phyloP scores from a whole-genome alignment of 1,139 yeast species.

The Yamadazyma buinensis region DNA sequence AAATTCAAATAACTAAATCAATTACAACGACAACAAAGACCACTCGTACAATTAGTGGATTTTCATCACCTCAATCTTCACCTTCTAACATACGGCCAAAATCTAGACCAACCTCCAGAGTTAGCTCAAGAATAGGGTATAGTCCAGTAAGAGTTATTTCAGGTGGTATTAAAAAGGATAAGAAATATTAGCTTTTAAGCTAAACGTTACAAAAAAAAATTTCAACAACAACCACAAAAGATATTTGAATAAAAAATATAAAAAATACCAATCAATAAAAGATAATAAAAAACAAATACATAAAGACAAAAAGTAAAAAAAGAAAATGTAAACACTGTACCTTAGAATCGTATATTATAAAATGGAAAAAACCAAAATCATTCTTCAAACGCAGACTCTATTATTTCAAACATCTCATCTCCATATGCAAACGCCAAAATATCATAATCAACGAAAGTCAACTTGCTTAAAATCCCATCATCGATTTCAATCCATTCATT shows the following conservation, averaged over 20 bases:
- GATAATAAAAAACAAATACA: no score
- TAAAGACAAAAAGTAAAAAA: no score
- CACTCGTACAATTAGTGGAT: slow-evolving; percentile 44
- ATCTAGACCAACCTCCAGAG: slow-evolving; percentile 31
- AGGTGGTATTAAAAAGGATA: slow-evolving; percentile 36
- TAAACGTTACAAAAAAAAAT: no score
- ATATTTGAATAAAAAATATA: no score
- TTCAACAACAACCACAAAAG: no score
- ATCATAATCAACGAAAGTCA: slow-evolving; percentile 36
- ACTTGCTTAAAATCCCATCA: slow-evolving; percentile 20
- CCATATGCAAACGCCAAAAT: slow-evolving; percentile 36
- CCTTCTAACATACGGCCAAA: slow-evolving; percentile 28
- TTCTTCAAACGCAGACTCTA: slow-evolving; percentile 43
- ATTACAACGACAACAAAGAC: slow-evolving; percentile 49
- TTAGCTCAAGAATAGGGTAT: slow-evolving; percentile 19
- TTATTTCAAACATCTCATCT: slow-evolving; percentile 36
- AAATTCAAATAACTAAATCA: slow-evolving; percentile 44
- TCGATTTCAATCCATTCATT: slow-evolving; percentile 39
- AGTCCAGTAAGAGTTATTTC: slow-evolving; percentile 27
- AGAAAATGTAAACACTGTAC: no score
- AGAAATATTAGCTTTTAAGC: slow-evolving; percentile 8
- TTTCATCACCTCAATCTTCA: slow-evolving; percentile 40
- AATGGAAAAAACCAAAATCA: no score
- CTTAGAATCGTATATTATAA: no score
- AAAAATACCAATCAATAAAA: no score